phyloP scores from a whole-genome alignment of 2,329 filamentous ascomycete species.

The Apiospora hydei region DNA sequence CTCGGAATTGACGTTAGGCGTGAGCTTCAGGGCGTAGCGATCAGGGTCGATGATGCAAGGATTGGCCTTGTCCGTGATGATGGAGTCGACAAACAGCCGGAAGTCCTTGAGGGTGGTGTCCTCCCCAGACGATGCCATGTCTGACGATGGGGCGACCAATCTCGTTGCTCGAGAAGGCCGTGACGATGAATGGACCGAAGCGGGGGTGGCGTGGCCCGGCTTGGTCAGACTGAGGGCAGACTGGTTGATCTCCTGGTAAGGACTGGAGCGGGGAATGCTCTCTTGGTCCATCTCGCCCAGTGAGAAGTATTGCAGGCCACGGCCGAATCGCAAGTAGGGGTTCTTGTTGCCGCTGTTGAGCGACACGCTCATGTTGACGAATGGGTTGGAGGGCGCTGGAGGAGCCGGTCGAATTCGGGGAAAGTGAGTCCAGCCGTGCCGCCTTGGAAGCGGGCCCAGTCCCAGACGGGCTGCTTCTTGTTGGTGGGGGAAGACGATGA shows the following conservation, averaged over 20 bases:
- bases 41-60: neutral
- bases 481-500: neutral
- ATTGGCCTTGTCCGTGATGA: neutral
- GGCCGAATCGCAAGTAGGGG: neutral
- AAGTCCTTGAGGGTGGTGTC: neutral
- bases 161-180: neutral
- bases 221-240: neutral
- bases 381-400: neutral
- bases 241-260: neutral
- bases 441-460: neutral
- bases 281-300: no score
- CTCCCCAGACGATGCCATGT: neutral
- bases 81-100: neutral
- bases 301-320: neutral
- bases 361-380: neutral
- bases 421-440: accelerated
- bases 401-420: neutral
- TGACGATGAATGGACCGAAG: neutral
- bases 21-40: neutral
- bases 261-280: no score
- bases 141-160: neutral
- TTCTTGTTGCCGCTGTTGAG: neutral
- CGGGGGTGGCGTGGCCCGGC: neutral
- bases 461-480: neutral
- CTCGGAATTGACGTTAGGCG: neutral